Percentiles rank a stretch among this genome's conserved stretches.
phyloP scores from a whole-genome alignment of 2,329 filamentous ascomycete genomes.

The Proliferodiscus dingleyae region DNA sequence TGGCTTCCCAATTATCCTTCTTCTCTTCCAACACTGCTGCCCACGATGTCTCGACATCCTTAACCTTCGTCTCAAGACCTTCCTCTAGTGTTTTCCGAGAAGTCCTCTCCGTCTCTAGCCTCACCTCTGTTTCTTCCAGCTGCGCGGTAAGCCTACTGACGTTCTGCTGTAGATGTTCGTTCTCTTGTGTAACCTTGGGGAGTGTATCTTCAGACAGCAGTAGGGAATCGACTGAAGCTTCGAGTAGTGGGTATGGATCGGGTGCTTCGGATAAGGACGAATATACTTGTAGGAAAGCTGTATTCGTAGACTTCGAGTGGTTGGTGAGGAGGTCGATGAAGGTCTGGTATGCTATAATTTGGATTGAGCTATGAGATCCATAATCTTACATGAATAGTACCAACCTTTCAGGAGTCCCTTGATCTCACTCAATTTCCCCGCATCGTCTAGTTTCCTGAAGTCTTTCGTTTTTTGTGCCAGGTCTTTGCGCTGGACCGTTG shows the following conservation, averaged over 20 bases:
- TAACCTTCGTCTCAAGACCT: conserved; percentile 71
- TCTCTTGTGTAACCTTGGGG: conserved; percentile 84
- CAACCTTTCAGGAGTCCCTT: conserved; percentile 83
- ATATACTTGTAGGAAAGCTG: conserved; percentile 88
- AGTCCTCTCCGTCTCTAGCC: conserved; percentile 71
- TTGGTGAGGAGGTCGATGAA: conserved; percentile 97
- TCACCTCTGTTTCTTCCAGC: conserved; percentile 75
- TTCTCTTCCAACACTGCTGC: conserved; percentile 86
- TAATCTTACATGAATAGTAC: conserved; percentile 6
- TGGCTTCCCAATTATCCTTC: conserved; percentile 91
- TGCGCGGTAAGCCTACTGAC: conserved; percentile 72
- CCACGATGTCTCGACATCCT: conserved; percentile 89
- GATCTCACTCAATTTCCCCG: conserved; percentile 78
- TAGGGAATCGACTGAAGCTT: conserved; percentile 92
- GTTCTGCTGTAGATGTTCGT: conserved; percentile 76
- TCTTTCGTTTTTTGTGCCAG: conserved; percentile 99
- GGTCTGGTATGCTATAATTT: conserved; percentile 75
- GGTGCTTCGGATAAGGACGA: conserved; percentile 91
- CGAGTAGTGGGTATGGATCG: conserved; percentile 91
- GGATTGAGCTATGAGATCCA: conserved; percentile 4
- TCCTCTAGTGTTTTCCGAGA: conserved; percentile 72
- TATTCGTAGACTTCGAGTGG: conserved; percentile 90
- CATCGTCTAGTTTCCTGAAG: conserved; percentile 89
- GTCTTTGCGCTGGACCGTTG: conserved; percentile 94
- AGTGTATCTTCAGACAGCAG: conserved; percentile 88